Base-by-base conservation (phyloP, 805 yeast species). In the Cyberlindnera amylophila region DNA sequence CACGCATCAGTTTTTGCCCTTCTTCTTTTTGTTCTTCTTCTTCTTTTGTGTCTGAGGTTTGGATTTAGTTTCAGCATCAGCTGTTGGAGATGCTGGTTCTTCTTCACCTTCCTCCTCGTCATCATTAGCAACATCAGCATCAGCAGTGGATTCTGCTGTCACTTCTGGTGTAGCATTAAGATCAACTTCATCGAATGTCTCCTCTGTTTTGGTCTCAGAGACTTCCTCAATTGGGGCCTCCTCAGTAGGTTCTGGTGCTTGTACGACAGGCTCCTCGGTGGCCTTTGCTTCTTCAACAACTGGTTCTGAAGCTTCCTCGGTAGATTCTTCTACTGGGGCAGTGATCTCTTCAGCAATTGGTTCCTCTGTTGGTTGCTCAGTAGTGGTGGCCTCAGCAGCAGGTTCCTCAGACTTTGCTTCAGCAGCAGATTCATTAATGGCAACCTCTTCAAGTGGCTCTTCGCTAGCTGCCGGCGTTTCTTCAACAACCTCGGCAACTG, bases 1-100 rank as follows among this genome's bases (percentile, higher is more conserved):
- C 7, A 27, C n/a, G 39, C 47, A 46, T 50, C 57, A 57, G 46
- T 60, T 58, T 52, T 54, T 59, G 45, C 61, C 63, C 53, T 63
- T 65, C 49, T 64, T 62, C 49, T 59, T 60, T 38, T 64, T 64
- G 40, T 62, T 65, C 46, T 62, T 64, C 51, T 62, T 63, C 36
- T 56, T 57, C 28, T 33, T 34, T 14, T 41, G 41, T 15, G 41
- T 32, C 16, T 27, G 28, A 9, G 29, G 18, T n/a, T 34, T 34
- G 36, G 21, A 19, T 19, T 34, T 27, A 9, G 14, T n/a, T 24
- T 34, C 36, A 23, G 29, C 21, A 6, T 23, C 36, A 13, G 28
- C 29, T 15, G 49, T 3, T n/a, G 30, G 36, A 19, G 42, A 39
- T 7, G 28, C 37, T 12, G 31, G 24, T 16, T 39, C 51, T 10